Evolutionary conservation across 306 rosid genomes (phyloP), one percentile per base, ranked within the genome.

Genomic region (Senna tora): DNA sequence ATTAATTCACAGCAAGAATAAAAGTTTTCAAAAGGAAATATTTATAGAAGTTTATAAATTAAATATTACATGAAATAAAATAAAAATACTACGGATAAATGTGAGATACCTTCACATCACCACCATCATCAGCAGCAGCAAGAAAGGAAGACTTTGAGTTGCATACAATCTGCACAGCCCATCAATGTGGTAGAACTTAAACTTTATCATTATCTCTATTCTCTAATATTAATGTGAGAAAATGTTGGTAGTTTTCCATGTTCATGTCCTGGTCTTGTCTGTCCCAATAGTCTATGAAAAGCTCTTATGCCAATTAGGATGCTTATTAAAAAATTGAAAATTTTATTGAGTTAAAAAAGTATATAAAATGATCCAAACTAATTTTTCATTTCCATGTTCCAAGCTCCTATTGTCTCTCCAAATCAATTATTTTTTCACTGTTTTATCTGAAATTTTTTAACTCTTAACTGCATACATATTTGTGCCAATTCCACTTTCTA

Each of bases 101-200:
- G 46, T 10, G 54, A 66, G 46, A 80, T 79, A 93, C 98, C 93
- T 93, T 93, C 68, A 93, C 83, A 80, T 93, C 97, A 39, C 98
- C 98, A 5, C 90, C 75, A 77, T 93, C 98, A 52, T 93, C 98
- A 16, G 98, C 90, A 45, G 98, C 96, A 76, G 98, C 98, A 65
- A 93, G 93, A 83, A 90, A 93, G 46, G 97, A 83, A 32, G 96
- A 83, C 74, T 69, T 87, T 21, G 87, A 79, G 85, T 81, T 87
- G 84, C 97, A 90, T 17, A 81, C 76, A 86, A 93, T 83, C 98
- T 93, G 84, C 80, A 82, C 13, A 67, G 67, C 41, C n/a, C n/a
- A n/a, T n/a, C n/a, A n/a, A n/a, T n/a, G n/a, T n/a, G n/a, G n/a
- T n/a, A n/a, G n/a, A n/a, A n/a, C n/a, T n/a, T n/a, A n/a, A n/a